phyloP scores from a whole-genome alignment of 164 flowering plant genomes.

The Echeveria elegans region DNA sequence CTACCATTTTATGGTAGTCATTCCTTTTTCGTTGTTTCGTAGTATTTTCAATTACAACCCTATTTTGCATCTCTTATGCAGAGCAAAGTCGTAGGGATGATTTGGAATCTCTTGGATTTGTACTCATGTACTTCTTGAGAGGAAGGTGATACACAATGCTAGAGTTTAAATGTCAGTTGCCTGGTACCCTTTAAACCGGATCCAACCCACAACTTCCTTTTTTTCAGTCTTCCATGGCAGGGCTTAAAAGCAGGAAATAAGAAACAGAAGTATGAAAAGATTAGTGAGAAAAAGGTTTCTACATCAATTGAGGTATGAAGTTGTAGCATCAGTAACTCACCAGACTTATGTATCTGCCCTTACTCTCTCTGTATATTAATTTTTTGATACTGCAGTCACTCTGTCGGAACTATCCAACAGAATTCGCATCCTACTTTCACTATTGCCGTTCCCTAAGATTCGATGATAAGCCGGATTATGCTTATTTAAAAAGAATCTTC shows the following conservation, averaged over 20 bases:
- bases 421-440: background rate
- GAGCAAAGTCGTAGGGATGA: slow-evolving; percentile 80
- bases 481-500: background rate
- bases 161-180: background rate
- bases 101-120: slow-evolving; percentile 68
- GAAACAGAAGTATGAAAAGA: slow-evolving; percentile 66
- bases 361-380: background rate
- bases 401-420: background rate
- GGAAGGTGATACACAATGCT: slow-evolving; percentile 44
- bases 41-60: background rate
- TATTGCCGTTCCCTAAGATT: background rate
- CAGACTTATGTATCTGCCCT: background rate
- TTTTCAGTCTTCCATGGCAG: slow-evolving; percentile 66
- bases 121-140: slow-evolving; percentile 60
- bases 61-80: slow-evolving; percentile 12
- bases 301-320: slow-evolving; percentile 56
- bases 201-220: background rate
- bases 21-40: background rate
- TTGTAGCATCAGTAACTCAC: background rate
- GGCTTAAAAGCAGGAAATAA: slow-evolving; percentile 66
- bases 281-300: slow-evolving; percentile 68
- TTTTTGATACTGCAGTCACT: slow-evolving; percentile 40
- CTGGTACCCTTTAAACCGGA: background rate
- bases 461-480: background rate
- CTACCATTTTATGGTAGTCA: background rate